phyloP scores from a whole-genome alignment of 805 yeast genomes.

The Suhomyces sp. region DNA sequence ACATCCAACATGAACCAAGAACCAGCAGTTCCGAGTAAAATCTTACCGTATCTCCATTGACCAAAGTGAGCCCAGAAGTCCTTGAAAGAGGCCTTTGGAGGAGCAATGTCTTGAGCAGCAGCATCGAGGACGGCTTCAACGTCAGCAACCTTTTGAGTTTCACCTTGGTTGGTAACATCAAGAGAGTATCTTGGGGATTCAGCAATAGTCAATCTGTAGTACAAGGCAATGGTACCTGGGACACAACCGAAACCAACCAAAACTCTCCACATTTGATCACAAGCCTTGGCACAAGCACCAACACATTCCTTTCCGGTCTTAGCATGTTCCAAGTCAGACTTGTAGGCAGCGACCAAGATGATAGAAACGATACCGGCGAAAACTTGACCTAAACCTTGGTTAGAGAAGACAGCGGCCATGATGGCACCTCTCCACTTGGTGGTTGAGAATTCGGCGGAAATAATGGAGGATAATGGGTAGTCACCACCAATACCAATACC shows the following conservation, averaged over 20 bases:
- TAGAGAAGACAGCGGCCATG: slow-evolving; percentile 94
- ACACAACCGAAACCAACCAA: slow-evolving; percentile 86
- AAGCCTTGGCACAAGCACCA: slow-evolving; percentile 66
- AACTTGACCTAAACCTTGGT: slow-evolving; percentile 96
- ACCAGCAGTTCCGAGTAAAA: slow-evolving; percentile 85
- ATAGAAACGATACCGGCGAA: slow-evolving; percentile 83
- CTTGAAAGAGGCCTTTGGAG: slow-evolving; percentile 78
- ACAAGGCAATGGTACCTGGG: slow-evolving; percentile 81
- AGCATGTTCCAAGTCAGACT: slow-evolving; percentile 53
- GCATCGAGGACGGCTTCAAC: slow-evolving; percentile 44
- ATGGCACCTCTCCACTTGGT: slow-evolving; percentile 98
- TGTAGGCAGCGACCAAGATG: slow-evolving; percentile 74
- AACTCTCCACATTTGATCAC: slow-evolving; percentile 95
- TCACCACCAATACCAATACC: slow-evolving; percentile 99
- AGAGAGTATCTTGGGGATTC: slow-evolving; percentile 91
- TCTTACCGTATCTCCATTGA: slow-evolving; percentile 86
- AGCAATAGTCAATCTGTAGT: slow-evolving; percentile 91
- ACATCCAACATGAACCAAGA: slow-evolving; percentile 90
- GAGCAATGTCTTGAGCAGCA: slow-evolving; percentile 40
- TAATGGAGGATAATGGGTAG: slow-evolving; percentile 90
- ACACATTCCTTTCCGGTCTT: slow-evolving; percentile 60
- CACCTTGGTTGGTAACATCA: slow-evolving; percentile 65
- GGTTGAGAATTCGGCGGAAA: slow-evolving; percentile 88
- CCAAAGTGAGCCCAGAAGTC: slow-evolving; percentile 74
- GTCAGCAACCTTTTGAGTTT: slow-evolving; percentile 53